Conservation (phyloP, 192 early-diverging fungal species). For the Mortierella claussenii region DNA sequence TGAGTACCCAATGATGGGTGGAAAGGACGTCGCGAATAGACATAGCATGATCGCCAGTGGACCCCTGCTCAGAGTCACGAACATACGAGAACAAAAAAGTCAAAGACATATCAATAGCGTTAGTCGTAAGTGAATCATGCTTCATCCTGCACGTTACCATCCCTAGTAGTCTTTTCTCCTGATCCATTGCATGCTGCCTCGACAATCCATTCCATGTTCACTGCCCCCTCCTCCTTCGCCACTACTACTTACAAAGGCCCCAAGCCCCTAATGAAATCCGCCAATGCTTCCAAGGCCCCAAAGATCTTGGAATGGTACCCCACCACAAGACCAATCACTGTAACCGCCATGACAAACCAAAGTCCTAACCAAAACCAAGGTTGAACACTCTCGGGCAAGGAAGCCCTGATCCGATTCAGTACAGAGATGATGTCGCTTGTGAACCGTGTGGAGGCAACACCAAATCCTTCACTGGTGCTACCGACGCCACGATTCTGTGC, state of each 20-base stretch:
- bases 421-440: conserved; percentile 4
- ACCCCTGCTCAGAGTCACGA: conserved; percentile 32
- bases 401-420: conserved; percentile 4
- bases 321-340: conserved; percentile 42
- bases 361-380: conserved; percentile 39
- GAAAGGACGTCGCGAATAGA: conserved; percentile 72
- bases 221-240: too few relatives aligned
- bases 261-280: conserved; percentile 47
- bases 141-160: too few relatives aligned
- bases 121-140: not conserved
- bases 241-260: conserved; percentile 56
- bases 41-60: conserved; percentile 58
- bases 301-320: conserved; percentile 54
- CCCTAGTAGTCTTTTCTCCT: too few relatives aligned
- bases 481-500: too few relatives aligned
- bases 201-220: too few relatives aligned
- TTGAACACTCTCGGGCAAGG: conserved; percentile 10
- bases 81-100: not conserved
- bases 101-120: too few relatives aligned
- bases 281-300: conserved; percentile 48
- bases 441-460: conserved; percentile 14
- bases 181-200: too few relatives aligned
- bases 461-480: too few relatives aligned
- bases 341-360: conserved; percentile 35
- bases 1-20: conserved; percentile 75